Base-by-base conservation (phyloP, 139 green algal genomes). In the Chlorella sp. region DNA sequence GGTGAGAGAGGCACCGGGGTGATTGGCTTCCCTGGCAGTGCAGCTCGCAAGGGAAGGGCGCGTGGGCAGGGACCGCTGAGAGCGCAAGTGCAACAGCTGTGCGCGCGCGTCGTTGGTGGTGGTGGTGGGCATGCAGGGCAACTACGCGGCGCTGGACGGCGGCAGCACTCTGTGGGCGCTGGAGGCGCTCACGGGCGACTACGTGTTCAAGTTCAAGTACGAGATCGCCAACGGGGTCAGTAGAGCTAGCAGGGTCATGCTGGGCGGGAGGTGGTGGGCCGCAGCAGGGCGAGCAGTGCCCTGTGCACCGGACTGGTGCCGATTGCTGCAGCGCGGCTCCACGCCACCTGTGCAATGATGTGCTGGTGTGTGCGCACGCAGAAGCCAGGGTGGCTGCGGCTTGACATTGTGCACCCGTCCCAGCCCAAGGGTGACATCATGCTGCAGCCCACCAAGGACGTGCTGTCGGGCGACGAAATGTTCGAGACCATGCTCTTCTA, bases 121-220 rank as follows among this genome's bases (percentile, higher is more conserved):
- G n/a, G n/a, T n/a, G n/a, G n/a, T n/a, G n/a, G n/a, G n/a, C n/a
- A n/a, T n/a, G 68, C 73, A 84, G 67, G 83, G 83, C 35, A 72
- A 31, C 31, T 89, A 86, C 55, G 62, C 31, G 1, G 61, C 59
- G 5, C 62, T 89, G 49, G 80, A 89, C 50, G 83, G 83, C 2
- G 80, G 83, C 6, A 55, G 2, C 69, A 77, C 69, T 1, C 60
- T 85, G 72, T 82, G 75, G 80, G 80, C 72, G 0, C 69, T 85
- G 14, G 75, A 85, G 72, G 62, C 49, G 4, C 69, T 85, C 6
- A 82, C 80, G 0, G 75, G 80, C 0, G 76, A 82, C 64, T 76
- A 74, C 60, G 75, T 80, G 27, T 85, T 82, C 72, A 73, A 82
- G 42, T 82, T 82, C 64, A 76, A 74, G 35, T 31, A 67, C 49